Conservation (phyloP, 768 basidiomycete species). For the Leucosporidium yakuticum region DNA sequence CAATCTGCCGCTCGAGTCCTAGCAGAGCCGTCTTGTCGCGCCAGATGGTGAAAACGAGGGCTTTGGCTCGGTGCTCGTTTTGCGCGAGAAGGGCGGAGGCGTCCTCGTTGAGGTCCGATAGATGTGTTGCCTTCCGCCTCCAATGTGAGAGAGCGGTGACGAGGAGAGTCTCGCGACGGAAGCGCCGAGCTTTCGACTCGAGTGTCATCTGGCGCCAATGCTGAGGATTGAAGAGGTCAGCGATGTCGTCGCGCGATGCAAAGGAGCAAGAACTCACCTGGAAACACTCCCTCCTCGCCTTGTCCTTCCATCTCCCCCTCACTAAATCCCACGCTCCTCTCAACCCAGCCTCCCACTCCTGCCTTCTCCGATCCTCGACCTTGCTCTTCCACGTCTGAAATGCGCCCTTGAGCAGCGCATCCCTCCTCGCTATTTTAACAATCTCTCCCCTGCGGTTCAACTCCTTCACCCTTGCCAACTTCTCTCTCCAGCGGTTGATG, state of each 20-base stretch:
- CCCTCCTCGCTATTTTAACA: neutral
- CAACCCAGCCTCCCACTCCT: constrained; percentile 6
- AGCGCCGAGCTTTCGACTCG: neutral
- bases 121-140: too few relatives aligned
- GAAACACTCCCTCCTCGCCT: neutral
- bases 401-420: neutral
- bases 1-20: neutral
- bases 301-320: neutral
- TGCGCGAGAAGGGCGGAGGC: too few relatives aligned
- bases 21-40: neutral
- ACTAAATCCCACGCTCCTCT: constrained; percentile 4
- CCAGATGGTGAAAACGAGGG: neutral
- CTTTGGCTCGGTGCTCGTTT: too few relatives aligned
- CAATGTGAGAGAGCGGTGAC: neutral
- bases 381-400: constrained; percentile 1
- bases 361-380: neutral
- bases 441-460: neutral
- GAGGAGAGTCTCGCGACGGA: constrained; percentile 1
- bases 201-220: constrained; percentile 8
- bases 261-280: neutral
- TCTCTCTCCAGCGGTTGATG: constrained; percentile 3
- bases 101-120: too few relatives aligned
- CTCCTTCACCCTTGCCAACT: neutral
- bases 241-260: too few relatives aligned
- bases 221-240: neutral